Conservation (phyloP, 2,329 filamentous ascomycete genomes). For the Epichloe sp. region DNA sequence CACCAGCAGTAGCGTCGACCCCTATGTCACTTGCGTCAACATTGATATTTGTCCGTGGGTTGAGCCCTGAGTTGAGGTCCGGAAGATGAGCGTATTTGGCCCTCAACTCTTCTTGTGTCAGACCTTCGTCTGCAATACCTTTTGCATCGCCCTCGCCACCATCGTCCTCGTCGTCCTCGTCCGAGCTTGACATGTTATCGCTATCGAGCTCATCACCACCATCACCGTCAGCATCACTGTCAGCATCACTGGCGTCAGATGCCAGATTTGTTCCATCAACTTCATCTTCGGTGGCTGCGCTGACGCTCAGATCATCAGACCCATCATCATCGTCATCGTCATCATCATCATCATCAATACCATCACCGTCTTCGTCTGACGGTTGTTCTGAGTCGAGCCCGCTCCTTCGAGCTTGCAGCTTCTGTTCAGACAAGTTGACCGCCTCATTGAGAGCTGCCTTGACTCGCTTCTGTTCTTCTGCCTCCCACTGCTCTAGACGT, state of each 20-base stretch:
- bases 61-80: slow-evolving; percentile 19
- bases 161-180: slow-evolving; percentile 51
- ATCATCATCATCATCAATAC: slow-evolving; percentile 29
- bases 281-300: slow-evolving; percentile 20
- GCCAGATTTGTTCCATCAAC: slow-evolving; percentile 21
- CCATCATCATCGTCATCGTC: slow-evolving; percentile 20
- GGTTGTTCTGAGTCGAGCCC: slow-evolving; percentile 39
- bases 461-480: slow-evolving; percentile 48
- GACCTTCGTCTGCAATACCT: slow-evolving; percentile 44
- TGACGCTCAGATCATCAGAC: slow-evolving; percentile 32
- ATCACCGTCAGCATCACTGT: slow-evolving; percentile 18
- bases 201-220: slow-evolving; percentile 29
- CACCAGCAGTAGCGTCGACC: slow-evolving; percentile 17
- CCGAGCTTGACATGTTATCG: slow-evolving; percentile 46
- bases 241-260: slow-evolving; percentile 18
- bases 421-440: slow-evolving; percentile 57
- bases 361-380: slow-evolving; percentile 24
- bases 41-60: slow-evolving; percentile 11
- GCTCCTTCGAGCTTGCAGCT: slow-evolving; percentile 47
- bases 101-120: slow-evolving; percentile 56
- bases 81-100: slow-evolving; percentile 57
- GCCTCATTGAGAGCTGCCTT: slow-evolving; percentile 61
- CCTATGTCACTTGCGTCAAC: slow-evolving; percentile 12
- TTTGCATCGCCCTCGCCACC: slow-evolving; percentile 44
- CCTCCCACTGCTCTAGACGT: slow-evolving; percentile 49